phyloP scores from a whole-genome alignment of 768 basidiomycete species.

The Hericium erinaceus region DNA sequence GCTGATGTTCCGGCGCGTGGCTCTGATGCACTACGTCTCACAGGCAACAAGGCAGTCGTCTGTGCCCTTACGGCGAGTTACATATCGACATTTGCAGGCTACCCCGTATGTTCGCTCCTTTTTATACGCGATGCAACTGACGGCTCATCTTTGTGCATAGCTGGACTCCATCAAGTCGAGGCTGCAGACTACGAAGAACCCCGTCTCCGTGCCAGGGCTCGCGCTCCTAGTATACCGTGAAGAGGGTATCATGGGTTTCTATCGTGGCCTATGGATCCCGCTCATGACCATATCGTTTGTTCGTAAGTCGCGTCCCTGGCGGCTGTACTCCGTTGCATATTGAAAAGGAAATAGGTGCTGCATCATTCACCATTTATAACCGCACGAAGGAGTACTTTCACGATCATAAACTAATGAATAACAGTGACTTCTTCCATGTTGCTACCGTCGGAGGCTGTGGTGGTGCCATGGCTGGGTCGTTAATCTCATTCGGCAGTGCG shows the following conservation, averaged over 20 bases:
- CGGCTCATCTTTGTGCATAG: conserved; percentile 26
- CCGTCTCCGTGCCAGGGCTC: conserved; percentile 63
- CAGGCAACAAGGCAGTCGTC: conserved; percentile 81
- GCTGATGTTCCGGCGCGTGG: not conserved
- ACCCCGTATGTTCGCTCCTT: conserved; percentile 45
- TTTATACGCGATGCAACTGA: not conserved
- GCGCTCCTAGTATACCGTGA: conserved; percentile 70
- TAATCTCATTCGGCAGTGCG: conserved; percentile 84
- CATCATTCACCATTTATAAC: conserved; percentile 87
- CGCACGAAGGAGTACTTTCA: conserved; percentile 70
- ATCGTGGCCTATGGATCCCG: conserved; percentile 86
- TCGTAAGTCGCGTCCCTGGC: conserved; percentile 45
- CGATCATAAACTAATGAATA: conserved; percentile 46
- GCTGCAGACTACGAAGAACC: conserved; percentile 75
- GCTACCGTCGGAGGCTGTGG: conserved; percentile 69
- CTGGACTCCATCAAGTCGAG: conserved; percentile 93
- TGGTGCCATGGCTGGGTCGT: conserved; percentile 80
- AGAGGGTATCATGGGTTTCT: conserved; percentile 85
- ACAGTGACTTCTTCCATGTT: conserved; percentile 55
- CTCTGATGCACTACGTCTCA: not conserved
- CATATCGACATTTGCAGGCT: conserved; percentile 87
- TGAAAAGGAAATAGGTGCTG: conserved; percentile 48
- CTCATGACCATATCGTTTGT: conserved; percentile 94
- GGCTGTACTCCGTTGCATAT: not conserved
- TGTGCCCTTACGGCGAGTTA: conserved; percentile 89